These are phyloP conservation scores for Botryosphaeria dothidea DNA, from an alignment of 2,329 filamentous ascomycete species.

Conservation along the genomic window DNA sequence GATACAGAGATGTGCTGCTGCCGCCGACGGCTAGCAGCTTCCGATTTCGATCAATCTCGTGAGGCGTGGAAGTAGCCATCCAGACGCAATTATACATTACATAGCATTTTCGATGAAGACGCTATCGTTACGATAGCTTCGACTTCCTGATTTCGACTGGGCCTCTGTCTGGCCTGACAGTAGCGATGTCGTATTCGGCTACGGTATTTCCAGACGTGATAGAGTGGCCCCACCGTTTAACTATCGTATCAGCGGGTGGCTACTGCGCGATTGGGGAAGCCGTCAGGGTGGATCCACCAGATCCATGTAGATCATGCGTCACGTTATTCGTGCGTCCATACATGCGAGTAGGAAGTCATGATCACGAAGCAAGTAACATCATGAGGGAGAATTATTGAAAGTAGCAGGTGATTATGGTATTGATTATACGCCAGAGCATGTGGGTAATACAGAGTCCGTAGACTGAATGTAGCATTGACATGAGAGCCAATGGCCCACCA, in stretches of 20 bases:
- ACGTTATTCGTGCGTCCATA: not conserved
- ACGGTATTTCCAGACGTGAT: no score
- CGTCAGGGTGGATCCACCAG: not conserved
- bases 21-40: no score
- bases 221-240: no score
- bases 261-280: not conserved
- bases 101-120: no score
- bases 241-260: not conserved
- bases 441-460: slow-evolving; percentile 1
- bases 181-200: no score
- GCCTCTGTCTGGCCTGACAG: no score
- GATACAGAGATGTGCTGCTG: no score
- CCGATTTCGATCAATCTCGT: no score
- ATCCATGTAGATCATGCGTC: not conserved
- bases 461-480: not conserved
- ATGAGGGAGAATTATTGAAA: not conserved
- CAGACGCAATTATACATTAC: no score
- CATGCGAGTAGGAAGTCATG: not conserved
- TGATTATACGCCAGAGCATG: not conserved
- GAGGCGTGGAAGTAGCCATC: no score
- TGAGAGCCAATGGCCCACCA: not conserved
- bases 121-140: no score
- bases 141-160: no score
- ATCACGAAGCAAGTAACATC: not conserved
- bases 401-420: slow-evolving; percentile 5